Evolutionary conservation across 139 green algal genomes (phyloP), one percentile per base, ranked within the genome.

Genomic region (Haematococcus lacustris): DNA sequence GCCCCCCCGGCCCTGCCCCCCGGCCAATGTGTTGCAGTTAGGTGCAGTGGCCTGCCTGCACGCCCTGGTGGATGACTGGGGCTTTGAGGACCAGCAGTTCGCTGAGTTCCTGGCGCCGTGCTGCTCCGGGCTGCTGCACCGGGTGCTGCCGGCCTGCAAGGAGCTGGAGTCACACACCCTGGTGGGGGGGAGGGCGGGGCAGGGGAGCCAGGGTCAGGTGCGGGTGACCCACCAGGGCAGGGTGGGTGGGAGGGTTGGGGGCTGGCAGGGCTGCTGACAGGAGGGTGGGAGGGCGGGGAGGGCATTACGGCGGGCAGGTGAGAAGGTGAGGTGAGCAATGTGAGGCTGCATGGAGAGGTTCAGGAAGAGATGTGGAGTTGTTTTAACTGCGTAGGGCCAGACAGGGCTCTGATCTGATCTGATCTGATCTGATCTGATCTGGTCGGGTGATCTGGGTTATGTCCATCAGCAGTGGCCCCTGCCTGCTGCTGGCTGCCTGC

Each of bases 121-220:
- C 25, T 70, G 66, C 25, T 43, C 61, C 57, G 23, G 9, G 64
- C 17, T 51, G 64, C 77, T 94, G 35, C 62, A 80, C 1, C 62
- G 3, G 33, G 66, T 93, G 51, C 62, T 93, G 71, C 35, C 66
- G 30, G 23, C 26, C 0, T 70, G 71, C 6, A 34, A 64, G 2
- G 89, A 94, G 53, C 80, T 91, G 33, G 89, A 95, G 74, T 87
- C 85, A 2, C 91, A 95, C 71, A 84, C 90, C 4, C 84, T 88
- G 51, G 51, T 62, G 51, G 51, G 51, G 3, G 51, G 51, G 7
- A n/a, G n/a, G n/a, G n/a, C n/a, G n/a, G n/a, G n/a, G n/a, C n/a
- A n/a, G n/a, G n/a, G n/a, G n/a, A n/a, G n/a, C n/a, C n/a, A n/a
- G n/a, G n/a, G n/a, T n/a, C n/a, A n/a, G n/a, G n/a, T n/a, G n/a